Evolutionary conservation across 768 basidiomycete species (phyloP).

Genomic region (Collybia sordida): DNA sequence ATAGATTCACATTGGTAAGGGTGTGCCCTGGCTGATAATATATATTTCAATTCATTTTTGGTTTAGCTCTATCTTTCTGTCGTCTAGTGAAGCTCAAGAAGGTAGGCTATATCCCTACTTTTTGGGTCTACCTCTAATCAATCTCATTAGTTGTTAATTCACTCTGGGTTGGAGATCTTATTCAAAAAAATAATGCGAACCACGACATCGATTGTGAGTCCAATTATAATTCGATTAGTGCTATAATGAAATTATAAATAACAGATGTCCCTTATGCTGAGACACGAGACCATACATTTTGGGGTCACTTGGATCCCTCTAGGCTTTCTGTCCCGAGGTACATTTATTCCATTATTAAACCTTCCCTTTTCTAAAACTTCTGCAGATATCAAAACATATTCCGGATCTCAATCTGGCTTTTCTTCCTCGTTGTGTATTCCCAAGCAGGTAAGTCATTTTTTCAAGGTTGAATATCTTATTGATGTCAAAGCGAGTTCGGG

Average conservation of each 20-base stretch:
- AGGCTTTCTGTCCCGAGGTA: constrained; percentile 81
- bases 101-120: constrained; percentile 37
- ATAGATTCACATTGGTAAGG: constrained; percentile 85
- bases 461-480: not conserved
- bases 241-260: not conserved
- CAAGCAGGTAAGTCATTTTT: constrained; percentile 61
- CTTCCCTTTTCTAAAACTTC: constrained; percentile 3
- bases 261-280: constrained; percentile 71
- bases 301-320: constrained; percentile 72
- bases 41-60: not conserved
- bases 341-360: not conserved
- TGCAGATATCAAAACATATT: constrained; percentile 83
- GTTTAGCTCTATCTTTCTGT: constrained; percentile 75
- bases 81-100: constrained; percentile 82
- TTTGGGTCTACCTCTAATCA: not conserved
- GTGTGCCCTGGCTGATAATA: not conserved
- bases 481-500: constrained; percentile 48
- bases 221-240: not conserved
- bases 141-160: constrained; percentile 63
- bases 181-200: constrained; percentile 75
- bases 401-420: constrained; percentile 73
- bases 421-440: constrained; percentile 79
- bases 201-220: constrained; percentile 76
- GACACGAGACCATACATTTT: constrained; percentile 51
- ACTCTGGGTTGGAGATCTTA: constrained; percentile 80